These are phyloP conservation scores for Arabidopsis lyrata DNA, from an alignment of 441 rosid genomes.

Conservation along the genomic window DNA sequence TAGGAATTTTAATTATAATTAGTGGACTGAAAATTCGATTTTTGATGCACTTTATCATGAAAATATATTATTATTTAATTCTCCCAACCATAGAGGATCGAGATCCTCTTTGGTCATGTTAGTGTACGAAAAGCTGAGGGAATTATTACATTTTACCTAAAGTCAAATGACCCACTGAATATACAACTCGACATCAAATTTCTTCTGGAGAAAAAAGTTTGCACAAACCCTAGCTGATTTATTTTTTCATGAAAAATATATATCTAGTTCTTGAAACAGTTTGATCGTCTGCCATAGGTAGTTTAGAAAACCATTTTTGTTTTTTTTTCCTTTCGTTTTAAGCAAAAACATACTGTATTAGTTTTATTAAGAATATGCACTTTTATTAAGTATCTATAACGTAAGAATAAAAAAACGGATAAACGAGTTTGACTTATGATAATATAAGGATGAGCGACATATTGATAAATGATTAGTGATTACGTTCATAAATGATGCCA, in stretches of 20 bases:
- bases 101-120: slow-evolving; percentile 23
- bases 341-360: background rate
- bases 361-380: background rate
- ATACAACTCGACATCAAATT: background rate
- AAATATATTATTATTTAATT: slow-evolving; percentile 1
- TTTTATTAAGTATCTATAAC: background rate
- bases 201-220: background rate
- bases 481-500: background rate
- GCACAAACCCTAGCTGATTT: background rate
- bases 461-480: background rate
- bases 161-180: slow-evolving; percentile 37
- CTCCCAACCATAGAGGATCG: slow-evolving; percentile 23
- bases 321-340: background rate
- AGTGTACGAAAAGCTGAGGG: slow-evolving; percentile 26
- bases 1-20: slow-evolving; percentile 21
- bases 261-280: background rate
- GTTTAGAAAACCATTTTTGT: background rate
- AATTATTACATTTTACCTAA: slow-evolving; percentile 21
- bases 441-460: background rate
- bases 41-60: slow-evolving; percentile 36
- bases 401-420: background rate
- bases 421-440: background rate
- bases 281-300: background rate
- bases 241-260: background rate
- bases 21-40: slow-evolving; percentile 34